A percentile compares a stretch with the other conserved stretches of the same genome.
Evolutionary conservation across 495 filamentous ascomycete species (phyloP).

Genomic region (Xeromyces bisporus): DNA sequence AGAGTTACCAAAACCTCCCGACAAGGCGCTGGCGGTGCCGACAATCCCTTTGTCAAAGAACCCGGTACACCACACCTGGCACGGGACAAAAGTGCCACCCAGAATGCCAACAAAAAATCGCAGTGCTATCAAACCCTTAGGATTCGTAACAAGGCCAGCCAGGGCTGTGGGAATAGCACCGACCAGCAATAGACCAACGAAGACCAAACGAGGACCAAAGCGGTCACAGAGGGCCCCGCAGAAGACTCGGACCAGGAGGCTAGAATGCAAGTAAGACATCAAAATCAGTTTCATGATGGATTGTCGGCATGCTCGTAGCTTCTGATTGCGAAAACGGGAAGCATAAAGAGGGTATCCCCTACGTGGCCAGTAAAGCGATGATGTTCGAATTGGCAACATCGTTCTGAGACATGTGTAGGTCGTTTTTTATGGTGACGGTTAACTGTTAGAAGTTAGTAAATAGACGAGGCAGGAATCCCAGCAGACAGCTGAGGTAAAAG

Average conservation of each 20-base stretch:
- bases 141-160: slow-evolving; percentile 56
- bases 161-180: slow-evolving; percentile 73
- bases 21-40: slow-evolving; percentile 74
- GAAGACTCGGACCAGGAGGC: slow-evolving; percentile 63
- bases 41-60: slow-evolving; percentile 96
- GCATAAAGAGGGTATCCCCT: slow-evolving; percentile 13
- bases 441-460: slow-evolving; percentile 41
- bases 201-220: slow-evolving; percentile 68
- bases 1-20: slow-evolving; percentile 76
- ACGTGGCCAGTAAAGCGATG: slow-evolving; percentile 73
- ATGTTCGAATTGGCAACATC: slow-evolving; percentile 87
- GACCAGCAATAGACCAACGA: slow-evolving; percentile 53
- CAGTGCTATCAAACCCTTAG: slow-evolving; percentile 53
- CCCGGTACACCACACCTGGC: slow-evolving; percentile 89
- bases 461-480: too few relatives aligned
- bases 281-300: neutral
- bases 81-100: slow-evolving; percentile 81
- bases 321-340: neutral
- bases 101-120: slow-evolving; percentile 92
- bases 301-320: slow-evolving; percentile 5
- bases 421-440: slow-evolving; percentile 56
- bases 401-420: slow-evolving; percentile 51
- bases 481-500: too few relatives aligned
- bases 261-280: slow-evolving; percentile 11
- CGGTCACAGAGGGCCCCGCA: slow-evolving; percentile 74